These are phyloP conservation scores for Beauveria brongniartii DNA, from an alignment of 2,329 filamentous ascomycete genomes.

Conservation along the genomic window DNA sequence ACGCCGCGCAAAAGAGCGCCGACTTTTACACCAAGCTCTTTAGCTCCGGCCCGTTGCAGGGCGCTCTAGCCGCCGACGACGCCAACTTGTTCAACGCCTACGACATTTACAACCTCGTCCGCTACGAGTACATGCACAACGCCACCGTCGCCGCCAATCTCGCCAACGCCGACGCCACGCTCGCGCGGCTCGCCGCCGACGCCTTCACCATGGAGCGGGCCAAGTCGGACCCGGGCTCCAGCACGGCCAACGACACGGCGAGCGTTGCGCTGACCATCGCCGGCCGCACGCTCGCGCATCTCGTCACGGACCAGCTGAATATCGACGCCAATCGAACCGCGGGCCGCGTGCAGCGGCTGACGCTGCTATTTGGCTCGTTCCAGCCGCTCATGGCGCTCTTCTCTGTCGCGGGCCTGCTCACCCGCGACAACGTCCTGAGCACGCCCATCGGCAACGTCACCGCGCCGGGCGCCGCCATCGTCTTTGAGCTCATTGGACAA, in stretches of 20 bases:
- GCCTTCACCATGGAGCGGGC: conserved; percentile 61
- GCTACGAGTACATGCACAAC: conserved; percentile 47
- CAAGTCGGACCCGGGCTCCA: conserved; percentile 18
- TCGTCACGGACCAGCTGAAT: conserved; percentile 35
- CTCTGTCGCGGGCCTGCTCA: conserved; percentile 38
- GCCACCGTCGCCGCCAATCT: conserved; percentile 33
- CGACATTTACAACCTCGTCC: conserved; percentile 46
- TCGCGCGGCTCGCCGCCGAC: conserved; percentile 47
- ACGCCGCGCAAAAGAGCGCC: conserved; percentile 21
- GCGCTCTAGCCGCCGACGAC: conserved; percentile 25
- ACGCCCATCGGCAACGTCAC: conserved; percentile 35
- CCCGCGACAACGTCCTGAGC: conserved; percentile 41
- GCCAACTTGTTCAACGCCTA: conserved; percentile 43
- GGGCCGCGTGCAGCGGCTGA: conserved; percentile 32
- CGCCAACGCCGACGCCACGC: conserved; percentile 19
- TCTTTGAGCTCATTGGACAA: conserved; percentile 55
- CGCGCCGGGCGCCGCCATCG: conserved; percentile 65
- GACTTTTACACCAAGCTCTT: conserved; percentile 38
- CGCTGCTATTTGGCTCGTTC: conserved; percentile 44
- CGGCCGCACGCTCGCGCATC: conserved; percentile 42
- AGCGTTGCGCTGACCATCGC: conserved; percentile 38
- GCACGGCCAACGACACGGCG: conserved; percentile 37
- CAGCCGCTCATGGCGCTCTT: conserved; percentile 50
- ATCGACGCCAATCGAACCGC: conserved; percentile 32
- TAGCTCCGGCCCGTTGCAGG: conserved; percentile 26